Evolutionary conservation across 169 alveolate genomes (phyloP), one percentile per base, ranked within the genome.

Genomic region (Plasmodium reichenowi): DNA sequence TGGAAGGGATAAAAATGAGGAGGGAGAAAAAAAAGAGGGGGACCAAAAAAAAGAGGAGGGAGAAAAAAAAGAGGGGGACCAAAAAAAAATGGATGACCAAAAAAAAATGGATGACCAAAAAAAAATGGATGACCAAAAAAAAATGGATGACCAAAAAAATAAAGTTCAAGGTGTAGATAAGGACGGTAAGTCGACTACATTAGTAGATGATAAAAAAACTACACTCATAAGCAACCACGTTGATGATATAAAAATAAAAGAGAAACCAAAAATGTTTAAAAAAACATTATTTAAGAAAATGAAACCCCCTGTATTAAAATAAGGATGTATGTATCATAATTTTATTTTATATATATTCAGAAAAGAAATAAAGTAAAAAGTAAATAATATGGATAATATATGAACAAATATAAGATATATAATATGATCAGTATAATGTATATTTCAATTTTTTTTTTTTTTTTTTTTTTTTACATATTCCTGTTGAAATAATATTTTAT

Each of bases 231-330:
- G 10, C 47, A 38, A 38, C 9, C 47, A 38, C 9, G 47, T 38
- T 38, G 47, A 38, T 38, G 47, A 38, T 38, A 38, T 2, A 20
- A 47, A 22, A 47, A n/a, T 38, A 67, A 50, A 22, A 52, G 48
- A 50, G 52, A 71, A 71, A 9, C 9, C 80, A 17, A 71, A 26
- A 9, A 20, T 8, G 22, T 50, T 26, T 10, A 71, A 71, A 50
- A 71, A 71, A 12, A 50, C 26, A 12, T 47, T 71, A 0, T 52
- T 71, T 5, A 20, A 20, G 15, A 71, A 71, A 71, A 71, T 71
- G 48, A 71, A 71, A 26, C 67, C 80, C 2, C 67, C 67, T 3
- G 15, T 12, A 6, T 15, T 26, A 3, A 71, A 71, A 52, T 12
- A 71, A 20, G 22, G 22, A 20, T 60, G 47, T 38, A 38, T 6